These are phyloP conservation scores for Rhizopogon roseolus DNA, from an alignment of 768 basidiomycete species.

Conservation along the genomic window DNA sequence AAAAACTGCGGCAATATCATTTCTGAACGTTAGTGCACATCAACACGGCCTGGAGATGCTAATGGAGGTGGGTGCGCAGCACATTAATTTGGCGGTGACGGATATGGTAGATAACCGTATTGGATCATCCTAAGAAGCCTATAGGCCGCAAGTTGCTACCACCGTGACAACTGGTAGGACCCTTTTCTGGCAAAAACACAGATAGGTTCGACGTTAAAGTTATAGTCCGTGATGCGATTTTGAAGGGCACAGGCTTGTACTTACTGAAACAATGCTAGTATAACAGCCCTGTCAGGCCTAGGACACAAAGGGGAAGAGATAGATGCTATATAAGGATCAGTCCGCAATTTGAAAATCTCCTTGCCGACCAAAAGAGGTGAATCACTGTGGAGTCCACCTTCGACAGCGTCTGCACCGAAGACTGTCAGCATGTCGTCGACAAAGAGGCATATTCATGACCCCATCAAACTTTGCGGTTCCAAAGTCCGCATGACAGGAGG, in stretches of 20 bases:
- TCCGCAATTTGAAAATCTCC: too few species aligned
- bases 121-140: not conserved
- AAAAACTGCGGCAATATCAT: too few species aligned
- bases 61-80: constrained; percentile 6
- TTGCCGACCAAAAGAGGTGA: too few species aligned
- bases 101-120: not conserved
- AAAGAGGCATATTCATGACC: too few species aligned
- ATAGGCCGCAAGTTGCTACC: too few species aligned
- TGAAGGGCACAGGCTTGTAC: not conserved
- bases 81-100: not conserved
- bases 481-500: too few species aligned
- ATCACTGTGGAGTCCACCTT: too few species aligned
- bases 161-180: not conserved
- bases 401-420: too few species aligned
- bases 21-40: too few species aligned
- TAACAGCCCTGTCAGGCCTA: not conserved
- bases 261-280: not conserved
- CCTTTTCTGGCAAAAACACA: not conserved
- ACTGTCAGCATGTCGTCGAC: too few species aligned
- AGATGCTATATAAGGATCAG: not conserved
- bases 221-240: not conserved
- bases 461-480: too few species aligned
- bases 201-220: not conserved
- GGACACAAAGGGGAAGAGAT: not conserved
- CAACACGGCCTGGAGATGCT: not conserved